Evolutionary conservation across 148 eudicot species (phyloP).

Genomic region (Chenopodium suecicum): DNA sequence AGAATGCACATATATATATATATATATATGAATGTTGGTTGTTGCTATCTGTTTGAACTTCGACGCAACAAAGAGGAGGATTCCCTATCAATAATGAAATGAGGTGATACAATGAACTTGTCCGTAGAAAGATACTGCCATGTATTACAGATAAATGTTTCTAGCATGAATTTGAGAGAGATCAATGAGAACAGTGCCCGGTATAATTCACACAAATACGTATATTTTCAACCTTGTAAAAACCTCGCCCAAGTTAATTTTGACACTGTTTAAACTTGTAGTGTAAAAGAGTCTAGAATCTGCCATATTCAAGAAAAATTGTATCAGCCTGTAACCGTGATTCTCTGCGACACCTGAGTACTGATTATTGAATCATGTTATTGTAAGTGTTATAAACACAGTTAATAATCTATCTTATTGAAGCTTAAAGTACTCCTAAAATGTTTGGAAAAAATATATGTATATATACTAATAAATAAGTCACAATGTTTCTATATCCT

Average conservation of each 20-base stretch:
- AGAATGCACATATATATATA: conserved; percentile 8
- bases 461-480: too few species aligned
- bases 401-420: background rate
- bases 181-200: background rate
- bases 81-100: background rate
- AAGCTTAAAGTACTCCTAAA: background rate
- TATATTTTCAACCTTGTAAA: too few species aligned
- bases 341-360: too few species aligned
- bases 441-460: too few species aligned
- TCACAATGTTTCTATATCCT: background rate
- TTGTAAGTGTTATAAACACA: too few species aligned
- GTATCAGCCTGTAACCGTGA: background rate
- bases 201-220: background rate
- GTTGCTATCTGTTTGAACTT: background rate
- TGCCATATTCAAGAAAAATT: background rate
- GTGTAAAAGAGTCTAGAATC: background rate
- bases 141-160: background rate
- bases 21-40: conserved; percentile 4
- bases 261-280: background rate
- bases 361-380: too few species aligned
- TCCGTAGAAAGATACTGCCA: background rate
- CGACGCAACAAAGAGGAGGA: background rate
- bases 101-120: background rate
- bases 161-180: background rate
- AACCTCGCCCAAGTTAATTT: background rate